Base-by-base conservation (phyloP, 768 basidiomycete genomes). In the Mycena polygramma region DNA sequence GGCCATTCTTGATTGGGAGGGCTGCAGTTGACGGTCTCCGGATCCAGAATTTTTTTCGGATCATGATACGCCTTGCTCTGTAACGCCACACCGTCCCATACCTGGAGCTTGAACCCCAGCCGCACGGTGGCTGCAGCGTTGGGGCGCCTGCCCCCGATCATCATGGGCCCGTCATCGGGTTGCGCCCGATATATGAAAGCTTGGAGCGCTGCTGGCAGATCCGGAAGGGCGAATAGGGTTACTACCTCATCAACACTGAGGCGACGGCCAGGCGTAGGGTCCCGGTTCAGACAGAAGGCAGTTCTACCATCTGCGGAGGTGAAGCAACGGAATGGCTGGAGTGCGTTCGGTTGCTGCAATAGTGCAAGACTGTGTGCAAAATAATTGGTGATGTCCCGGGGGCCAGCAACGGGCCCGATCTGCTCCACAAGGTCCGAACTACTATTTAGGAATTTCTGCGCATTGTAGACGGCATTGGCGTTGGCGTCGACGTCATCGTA, bases 1-100 rank as follows among this genome's bases (percentile, higher is more conserved):
- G 41, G 41, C 41, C 41, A 41, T 41, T 15, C 41, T 15, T 30
- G 41, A 10, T 10, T 41, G 41, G 26, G 69, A 49, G 17, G 72
- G 74, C 41, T 46, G 67, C 13, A 62, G 62, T 73, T 63, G 49
- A 75, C 19, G 0, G 67, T 66, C 49, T 70, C 68, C 1, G 73
- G 49, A 19, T 36, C 46, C 7, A 67, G 46, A 22, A 63, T 36
- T 1, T 58, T 20, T 36, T 67, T 48, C 3, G 41, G 19, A 43
- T 62, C 57, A 46, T 68, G 63, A 57, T 60, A 75, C 11, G 57
- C 8, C 3, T 48, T n/a, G 1, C 14, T 11, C 41, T 75, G 74
- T 1, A 75, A 30, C 7, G 52, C 62, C 2, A 73, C 58, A 17
- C 26, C 30, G 19, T 63, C 60, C 72, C 74, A 75, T 13, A 71